phyloP scores from a whole-genome alignment of 306 rosid genomes.

The Herpetospermum pedunculosum region DNA sequence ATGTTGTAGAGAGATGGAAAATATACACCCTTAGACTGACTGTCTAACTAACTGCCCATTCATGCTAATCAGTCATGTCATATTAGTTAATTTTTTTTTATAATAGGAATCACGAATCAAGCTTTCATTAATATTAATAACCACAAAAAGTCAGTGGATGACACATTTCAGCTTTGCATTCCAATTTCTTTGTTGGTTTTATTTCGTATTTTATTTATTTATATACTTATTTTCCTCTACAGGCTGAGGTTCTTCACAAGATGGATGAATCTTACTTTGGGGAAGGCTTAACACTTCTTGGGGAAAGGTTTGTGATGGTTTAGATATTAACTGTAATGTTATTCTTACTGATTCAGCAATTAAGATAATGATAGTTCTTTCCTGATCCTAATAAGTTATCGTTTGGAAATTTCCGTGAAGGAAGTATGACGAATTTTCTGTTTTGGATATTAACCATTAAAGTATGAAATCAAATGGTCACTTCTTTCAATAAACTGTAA shows the following conservation, averaged over 20 bases:
- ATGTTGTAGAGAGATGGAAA: not conserved
- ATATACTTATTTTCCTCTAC: constrained; percentile 7
- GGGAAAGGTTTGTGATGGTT: constrained; percentile 40
- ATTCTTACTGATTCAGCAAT: not conserved
- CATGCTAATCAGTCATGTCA: not conserved
- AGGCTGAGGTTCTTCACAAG: constrained; percentile 55
- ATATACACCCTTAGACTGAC: not conserved
- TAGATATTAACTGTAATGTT: constrained; percentile 1
- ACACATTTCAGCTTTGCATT: not conserved
- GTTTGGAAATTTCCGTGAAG: not conserved
- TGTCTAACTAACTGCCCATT: not conserved
- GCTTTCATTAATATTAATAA: not conserved
- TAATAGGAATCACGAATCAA: not conserved
- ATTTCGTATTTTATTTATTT: no score
- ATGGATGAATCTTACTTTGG: constrained; percentile 61
- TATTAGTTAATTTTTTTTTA: not conserved
- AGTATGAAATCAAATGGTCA: not conserved
- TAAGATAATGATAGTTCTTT: not conserved
- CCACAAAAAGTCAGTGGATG: not conserved
- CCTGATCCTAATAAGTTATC: not conserved
- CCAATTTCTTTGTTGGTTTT: not conserved
- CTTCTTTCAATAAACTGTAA: not conserved
- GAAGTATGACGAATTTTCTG: not conserved
- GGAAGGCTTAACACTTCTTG: constrained; percentile 78
- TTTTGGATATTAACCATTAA: not conserved